Conservation (phyloP, 106 monocot species). For the Dendrobium nobile region DNA sequence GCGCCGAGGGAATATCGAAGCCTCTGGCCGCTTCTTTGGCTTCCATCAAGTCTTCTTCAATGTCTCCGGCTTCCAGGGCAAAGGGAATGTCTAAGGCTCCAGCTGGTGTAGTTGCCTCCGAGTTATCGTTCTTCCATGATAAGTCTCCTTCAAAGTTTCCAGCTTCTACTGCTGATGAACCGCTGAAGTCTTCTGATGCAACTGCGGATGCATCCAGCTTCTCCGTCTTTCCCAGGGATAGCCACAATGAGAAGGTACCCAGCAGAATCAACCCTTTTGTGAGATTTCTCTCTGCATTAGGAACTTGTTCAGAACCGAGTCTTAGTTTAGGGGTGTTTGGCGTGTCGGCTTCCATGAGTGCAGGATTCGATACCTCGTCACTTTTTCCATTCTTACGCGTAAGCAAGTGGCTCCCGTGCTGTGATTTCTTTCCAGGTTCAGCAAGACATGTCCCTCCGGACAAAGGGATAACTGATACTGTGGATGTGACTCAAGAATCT, state of each 20-base stretch:
- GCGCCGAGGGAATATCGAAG: background rate
- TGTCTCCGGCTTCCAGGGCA: no score
- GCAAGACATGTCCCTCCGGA: constrained; percentile 11
- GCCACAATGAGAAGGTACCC: background rate
- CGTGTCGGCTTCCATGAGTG: constrained; percentile 36
- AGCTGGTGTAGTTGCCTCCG: background rate
- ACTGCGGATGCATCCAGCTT: no score
- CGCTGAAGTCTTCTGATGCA: no score
- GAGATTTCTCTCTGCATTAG: constrained; percentile 38
- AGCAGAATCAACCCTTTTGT: constrained; percentile 16
- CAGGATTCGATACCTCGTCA: constrained; percentile 54
- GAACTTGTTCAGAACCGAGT: constrained; percentile 20
- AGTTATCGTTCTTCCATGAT: background rate
- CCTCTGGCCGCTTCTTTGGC: background rate
- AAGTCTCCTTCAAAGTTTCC: no score
- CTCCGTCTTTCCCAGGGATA: background rate
- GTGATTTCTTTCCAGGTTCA: constrained; percentile 49
- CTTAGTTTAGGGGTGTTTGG: constrained; percentile 32
- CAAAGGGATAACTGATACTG: background rate
- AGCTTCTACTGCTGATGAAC: no score
- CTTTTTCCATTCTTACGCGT: constrained; percentile 51
- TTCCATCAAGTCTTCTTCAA: no score
- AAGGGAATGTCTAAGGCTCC: no score
- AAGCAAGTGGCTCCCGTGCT: constrained; percentile 84
- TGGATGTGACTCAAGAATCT: background rate